Base-by-base conservation (phyloP, 768 basidiomycete species). In the Termitomyces titanicus region DNA sequence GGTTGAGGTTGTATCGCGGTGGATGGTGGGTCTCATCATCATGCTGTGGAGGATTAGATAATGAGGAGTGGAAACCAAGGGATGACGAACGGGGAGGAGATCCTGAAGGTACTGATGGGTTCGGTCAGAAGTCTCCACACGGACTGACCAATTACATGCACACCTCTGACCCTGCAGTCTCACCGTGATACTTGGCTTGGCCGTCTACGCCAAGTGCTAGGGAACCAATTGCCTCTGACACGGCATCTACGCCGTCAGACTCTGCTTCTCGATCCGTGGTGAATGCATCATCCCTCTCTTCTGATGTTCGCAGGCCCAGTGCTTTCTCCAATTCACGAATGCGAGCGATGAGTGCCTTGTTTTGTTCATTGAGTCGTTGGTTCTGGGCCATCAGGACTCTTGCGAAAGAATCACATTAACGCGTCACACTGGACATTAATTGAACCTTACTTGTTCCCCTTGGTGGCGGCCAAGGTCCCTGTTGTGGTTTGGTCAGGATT, bases 301-400 rank as follows among this genome's bases (percentile, higher is more conserved):
- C 38, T 1, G 49, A 20, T 27, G 29, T 34, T 13, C 61, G 63
- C 34, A 65, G 54, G 3, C 70, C 62, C 2, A 82, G 67, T 18
- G 78, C 72, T 4, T 62, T 53, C 57, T 82, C 80, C 4, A 83
- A 70, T 59, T 82, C 75, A 33, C 70, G 72, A 46, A 80, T 74
- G 46, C 76, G 66, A 6, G 68, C 54, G 0, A 69, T 72, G 61
- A 81, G 69, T 5, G 62, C 57, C 54, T 75, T 77, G 49, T 81
- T 78, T 62, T 81, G 72, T 37, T 79, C 77, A 7, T 74, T 66
- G 11, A 83, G 69, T 46, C 66, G 72, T 57, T 80, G 74, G 3
- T 76, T 77, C 59, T 78, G 79, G 6, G 74, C 76, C 74, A 79
- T 75, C 35, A 82, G 72, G 18, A 80, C 79, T 62, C 80, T 82